Percentiles rank a stretch among this genome's conserved stretches.
These are phyloP conservation scores for Lithohypha guttulata DNA, from an alignment of 2,329 filamentous ascomycete species.

Conservation along the genomic window DNA sequence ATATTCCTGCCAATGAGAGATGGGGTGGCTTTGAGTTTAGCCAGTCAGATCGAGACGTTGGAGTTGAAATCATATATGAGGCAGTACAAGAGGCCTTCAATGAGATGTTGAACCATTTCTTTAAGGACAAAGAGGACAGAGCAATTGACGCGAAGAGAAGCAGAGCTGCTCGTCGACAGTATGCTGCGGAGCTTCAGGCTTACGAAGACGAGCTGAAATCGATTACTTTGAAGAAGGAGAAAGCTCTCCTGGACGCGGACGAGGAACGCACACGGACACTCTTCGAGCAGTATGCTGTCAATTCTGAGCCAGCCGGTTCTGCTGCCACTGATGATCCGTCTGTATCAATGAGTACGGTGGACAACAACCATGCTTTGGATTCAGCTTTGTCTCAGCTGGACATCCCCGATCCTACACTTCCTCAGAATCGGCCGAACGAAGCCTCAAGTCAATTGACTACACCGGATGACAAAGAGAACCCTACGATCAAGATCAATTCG, in stretches of 20 bases:
- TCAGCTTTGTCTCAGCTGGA: background rate
- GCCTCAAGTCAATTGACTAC: conserved; percentile 23
- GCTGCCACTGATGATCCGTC: conserved; percentile 19
- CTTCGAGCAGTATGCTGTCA: conserved; percentile 26
- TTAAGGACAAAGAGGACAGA: conserved; percentile 67
- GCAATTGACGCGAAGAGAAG: conserved; percentile 58
- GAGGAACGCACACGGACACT: conserved; percentile 18
- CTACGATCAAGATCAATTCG: conserved; percentile 5
- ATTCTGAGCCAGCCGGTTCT: conserved; percentile 33
- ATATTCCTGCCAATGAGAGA: conserved; percentile 53
- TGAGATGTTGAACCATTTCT: conserved; percentile 77
- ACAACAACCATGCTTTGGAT: background rate
- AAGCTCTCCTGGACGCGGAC: conserved; percentile 22
- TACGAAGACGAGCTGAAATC: conserved; percentile 22
- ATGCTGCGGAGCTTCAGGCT: conserved; percentile 32
- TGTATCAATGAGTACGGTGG: background rate
- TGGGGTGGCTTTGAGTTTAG: conserved; percentile 72
- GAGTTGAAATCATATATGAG: conserved; percentile 81
- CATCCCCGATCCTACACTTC: conserved; percentile 33
- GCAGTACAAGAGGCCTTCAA: conserved; percentile 89
- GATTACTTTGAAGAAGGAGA: conserved; percentile 24
- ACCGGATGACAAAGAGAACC: conserved; percentile 29
- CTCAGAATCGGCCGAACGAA: conserved; percentile 36
- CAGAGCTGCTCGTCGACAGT: conserved; percentile 49
- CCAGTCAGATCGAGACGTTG: conserved; percentile 68